A percentile compares a stretch with the other conserved stretches of the same genome.
Conservation (phyloP, 2,329 filamentous ascomycete genomes). For the Nannizzia gypsea region DNA sequence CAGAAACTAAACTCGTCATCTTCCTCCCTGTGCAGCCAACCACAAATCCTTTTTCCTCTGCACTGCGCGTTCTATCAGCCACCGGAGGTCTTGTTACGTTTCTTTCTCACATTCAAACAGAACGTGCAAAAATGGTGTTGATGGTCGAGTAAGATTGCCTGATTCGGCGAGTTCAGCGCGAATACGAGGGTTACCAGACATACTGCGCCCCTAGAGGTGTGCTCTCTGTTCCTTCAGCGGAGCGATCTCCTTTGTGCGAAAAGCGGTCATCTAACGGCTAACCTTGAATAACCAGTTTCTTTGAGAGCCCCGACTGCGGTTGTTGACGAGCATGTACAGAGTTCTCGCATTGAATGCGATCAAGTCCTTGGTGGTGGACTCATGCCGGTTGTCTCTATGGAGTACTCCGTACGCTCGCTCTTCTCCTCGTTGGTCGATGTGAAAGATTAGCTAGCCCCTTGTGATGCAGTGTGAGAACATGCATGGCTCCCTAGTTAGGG, state of each 20-base stretch:
- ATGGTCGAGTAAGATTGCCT: background rate
- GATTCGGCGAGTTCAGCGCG: background rate
- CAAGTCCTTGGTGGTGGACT: background rate
- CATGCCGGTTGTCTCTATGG: background rate
- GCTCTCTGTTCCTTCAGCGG: background rate
- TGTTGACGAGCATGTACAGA: no score
- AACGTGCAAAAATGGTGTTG: no score
- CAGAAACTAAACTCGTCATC: no score
- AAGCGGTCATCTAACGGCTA: background rate
- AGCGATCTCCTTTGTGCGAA: background rate
- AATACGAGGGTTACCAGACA: background rate
- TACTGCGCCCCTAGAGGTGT: background rate
- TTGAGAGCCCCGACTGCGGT: background rate
- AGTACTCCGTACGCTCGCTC: no score
- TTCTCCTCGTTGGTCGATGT: background rate
- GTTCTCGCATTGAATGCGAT: background rate
- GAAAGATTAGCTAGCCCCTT: background rate
- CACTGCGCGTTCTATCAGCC: no score
- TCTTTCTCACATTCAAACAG: no score
- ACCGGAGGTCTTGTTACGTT: no score
- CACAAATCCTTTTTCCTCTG: no score
- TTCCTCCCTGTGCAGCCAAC: no score
- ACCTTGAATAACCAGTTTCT: background rate
- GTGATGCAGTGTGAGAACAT: no score
- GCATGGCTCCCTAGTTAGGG: background rate